A percentile compares a stretch with the other conserved stretches of the same genome.
Evolutionary conservation across 228 moss, liverwort and hornwort genomes (phyloP).

Genomic region (Sphagnum fallax): DNA sequence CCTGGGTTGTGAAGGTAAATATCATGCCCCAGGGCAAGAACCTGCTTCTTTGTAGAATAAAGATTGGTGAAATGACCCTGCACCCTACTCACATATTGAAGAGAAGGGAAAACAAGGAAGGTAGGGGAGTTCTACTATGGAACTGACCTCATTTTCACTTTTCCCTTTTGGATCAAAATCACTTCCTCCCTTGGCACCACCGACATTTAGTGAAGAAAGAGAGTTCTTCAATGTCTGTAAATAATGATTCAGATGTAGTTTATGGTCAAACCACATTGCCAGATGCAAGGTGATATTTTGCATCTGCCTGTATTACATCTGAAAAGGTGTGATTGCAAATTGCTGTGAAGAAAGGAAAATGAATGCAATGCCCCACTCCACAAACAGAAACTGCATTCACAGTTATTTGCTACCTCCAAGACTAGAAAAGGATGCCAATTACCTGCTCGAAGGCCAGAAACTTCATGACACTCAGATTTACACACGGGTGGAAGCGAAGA

Average conservation of each 20-base stretch:
- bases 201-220: conserved; percentile 38
- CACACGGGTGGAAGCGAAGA: conserved; percentile 46
- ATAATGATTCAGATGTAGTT: not conserved
- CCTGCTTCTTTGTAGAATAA: no score
- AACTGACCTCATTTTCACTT: conserved; percentile 49
- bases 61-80: no score
- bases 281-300: no score
- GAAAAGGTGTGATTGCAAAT: no score
- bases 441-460: conserved; percentile 65
- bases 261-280: not conserved
- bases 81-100: not conserved
- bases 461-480: conserved; percentile 57
- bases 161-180: conserved; percentile 57
- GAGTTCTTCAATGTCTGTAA: conserved; percentile 49
- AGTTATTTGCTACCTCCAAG: no score
- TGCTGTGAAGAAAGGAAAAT: no score
- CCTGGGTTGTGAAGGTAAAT: no score
- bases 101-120: no score
- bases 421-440: not conserved
- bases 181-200: conserved; percentile 62
- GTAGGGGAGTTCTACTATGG: not conserved
- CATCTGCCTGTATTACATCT: no score
- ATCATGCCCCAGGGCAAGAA: no score
- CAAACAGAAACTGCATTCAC: no score
- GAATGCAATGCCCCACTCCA: no score